Percentiles rank a stretch among this genome's conserved stretches.
Evolutionary conservation across 1,139 yeast species (phyloP).

Genomic region (Saccharomycopsis crataegensis): DNA sequence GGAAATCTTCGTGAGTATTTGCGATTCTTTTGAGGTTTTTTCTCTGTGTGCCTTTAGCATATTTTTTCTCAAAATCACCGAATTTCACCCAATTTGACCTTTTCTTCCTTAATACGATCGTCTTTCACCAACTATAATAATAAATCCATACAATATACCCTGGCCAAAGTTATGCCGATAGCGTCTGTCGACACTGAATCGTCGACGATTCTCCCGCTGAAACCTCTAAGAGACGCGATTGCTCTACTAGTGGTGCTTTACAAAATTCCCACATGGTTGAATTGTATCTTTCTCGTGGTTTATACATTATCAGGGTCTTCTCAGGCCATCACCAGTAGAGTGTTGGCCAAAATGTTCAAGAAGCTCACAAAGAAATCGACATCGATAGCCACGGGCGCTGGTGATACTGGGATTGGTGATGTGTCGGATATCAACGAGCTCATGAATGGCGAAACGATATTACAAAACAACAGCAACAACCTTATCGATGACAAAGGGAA

Average conservation of each 20-base stretch:
- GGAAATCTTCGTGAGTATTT: background rate
- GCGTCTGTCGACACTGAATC: background rate
- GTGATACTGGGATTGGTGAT: background rate
- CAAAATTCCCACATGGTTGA: slow-evolving; percentile 8
- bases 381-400: background rate
- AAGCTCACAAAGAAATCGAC: background rate
- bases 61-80: no score
- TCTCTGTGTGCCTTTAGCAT: no score
- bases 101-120: no score
- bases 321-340: slow-evolving; percentile 10
- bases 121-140: no score
- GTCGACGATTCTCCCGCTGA: slow-evolving; percentile 4
- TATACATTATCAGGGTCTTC: slow-evolving; percentile 15
- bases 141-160: no score
- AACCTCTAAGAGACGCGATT: slow-evolving; percentile 8
- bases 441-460: background rate
- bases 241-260: slow-evolving; percentile 10
- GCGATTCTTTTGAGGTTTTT: no score
- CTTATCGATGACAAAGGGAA: background rate
- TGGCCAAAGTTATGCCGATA: no score
- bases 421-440: slow-evolving; percentile 3
- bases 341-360: slow-evolving; percentile 7
- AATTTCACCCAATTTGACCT: no score
- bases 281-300: slow-evolving; percentile 2
- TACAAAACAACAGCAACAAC: background rate